Evolutionary conservation across 805 yeast species (phyloP).

Genomic region (Saccharomyces paradoxus): DNA sequence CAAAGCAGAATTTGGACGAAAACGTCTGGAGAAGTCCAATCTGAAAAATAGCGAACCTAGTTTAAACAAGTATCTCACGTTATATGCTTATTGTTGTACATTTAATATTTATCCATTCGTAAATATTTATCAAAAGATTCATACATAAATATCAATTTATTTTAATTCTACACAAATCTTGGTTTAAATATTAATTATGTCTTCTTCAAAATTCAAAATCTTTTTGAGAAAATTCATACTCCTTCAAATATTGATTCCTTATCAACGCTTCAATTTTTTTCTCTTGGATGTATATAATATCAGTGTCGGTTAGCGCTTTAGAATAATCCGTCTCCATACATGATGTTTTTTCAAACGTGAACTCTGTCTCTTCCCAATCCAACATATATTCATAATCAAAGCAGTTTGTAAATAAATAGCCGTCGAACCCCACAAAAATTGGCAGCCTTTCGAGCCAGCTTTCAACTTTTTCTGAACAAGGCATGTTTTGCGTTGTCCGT

Average conservation of each 20-base stretch:
- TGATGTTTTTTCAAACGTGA: slow-evolving; percentile 11
- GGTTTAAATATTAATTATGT: neutral
- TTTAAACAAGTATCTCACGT: neutral
- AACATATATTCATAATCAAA: slow-evolving; percentile 18
- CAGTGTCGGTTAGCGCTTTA: slow-evolving; percentile 13
- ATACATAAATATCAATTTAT: neutral
- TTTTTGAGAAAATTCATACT: neutral
- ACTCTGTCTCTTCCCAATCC: slow-evolving; percentile 30
- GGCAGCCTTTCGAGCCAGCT: slow-evolving; percentile 60
- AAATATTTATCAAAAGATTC: too few species aligned
- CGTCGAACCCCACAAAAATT: slow-evolving; percentile 20
- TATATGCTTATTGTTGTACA: neutral
- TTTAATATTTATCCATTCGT: neutral
- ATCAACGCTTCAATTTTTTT: slow-evolving; percentile 18
- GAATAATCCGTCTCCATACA: slow-evolving; percentile 1
- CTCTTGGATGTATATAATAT: slow-evolving; percentile 18
- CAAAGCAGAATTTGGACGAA: neutral
- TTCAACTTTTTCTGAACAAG: slow-evolving; percentile 54
- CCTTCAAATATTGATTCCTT: slow-evolving; percentile 11
- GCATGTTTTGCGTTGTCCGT: slow-evolving; percentile 54
- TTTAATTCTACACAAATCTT: neutral
- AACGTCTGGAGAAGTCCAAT: neutral
- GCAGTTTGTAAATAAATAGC: slow-evolving; percentile 16
- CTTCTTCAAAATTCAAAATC: neutral
- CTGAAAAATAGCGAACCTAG: neutral